Conservation (phyloP, 1,284 basidiomycete genomes). For the Trametes pubescens region DNA sequence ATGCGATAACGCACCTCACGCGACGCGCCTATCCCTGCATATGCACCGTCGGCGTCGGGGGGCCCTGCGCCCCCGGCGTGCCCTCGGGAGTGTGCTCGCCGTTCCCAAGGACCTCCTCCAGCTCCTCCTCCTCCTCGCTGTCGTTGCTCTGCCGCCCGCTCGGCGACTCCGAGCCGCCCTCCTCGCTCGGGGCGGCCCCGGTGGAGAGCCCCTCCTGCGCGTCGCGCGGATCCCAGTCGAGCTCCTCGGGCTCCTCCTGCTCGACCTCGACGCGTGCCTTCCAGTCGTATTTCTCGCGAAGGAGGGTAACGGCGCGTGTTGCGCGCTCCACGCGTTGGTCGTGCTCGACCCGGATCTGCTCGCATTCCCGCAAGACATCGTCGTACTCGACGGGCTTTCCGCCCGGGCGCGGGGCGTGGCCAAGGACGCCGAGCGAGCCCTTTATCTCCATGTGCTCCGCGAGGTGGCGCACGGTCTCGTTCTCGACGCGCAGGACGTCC, state of each 20-base stretch:
- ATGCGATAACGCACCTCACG: constrained; percentile 15
- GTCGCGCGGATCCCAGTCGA: constrained; percentile 67
- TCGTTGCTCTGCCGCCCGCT: constrained; percentile 43
- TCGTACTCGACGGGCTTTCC: constrained; percentile 52
- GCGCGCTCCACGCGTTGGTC: constrained; percentile 77
- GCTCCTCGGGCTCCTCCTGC: constrained; percentile 77
- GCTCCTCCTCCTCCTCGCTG: constrained; percentile 53
- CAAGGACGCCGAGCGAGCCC: constrained; percentile 60
- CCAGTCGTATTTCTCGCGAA: constrained; percentile 81
- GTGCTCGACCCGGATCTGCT: constrained; percentile 69
- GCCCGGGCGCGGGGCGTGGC: constrained; percentile 27
- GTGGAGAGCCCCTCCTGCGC: constrained; percentile 20
- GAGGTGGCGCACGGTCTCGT: constrained; percentile 70
- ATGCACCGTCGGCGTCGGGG: constrained; percentile 25
- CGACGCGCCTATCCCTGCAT: constrained; percentile 12
- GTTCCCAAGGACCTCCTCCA: constrained; percentile 48
- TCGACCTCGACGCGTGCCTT: constrained; percentile 75
- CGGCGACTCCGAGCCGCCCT: constrained; percentile 36
- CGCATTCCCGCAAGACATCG: constrained; percentile 71
- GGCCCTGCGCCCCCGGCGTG: constrained; percentile 29
- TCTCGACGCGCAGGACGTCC: constrained; percentile 73
- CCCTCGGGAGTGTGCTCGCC: constrained; percentile 42
- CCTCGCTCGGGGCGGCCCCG: constrained; percentile 30
- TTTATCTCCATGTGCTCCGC: constrained; percentile 69
- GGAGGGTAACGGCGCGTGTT: constrained; percentile 72